Base-by-base conservation (phyloP, 768 basidiomycete genomes). In the Xerocomellus intermedius region DNA sequence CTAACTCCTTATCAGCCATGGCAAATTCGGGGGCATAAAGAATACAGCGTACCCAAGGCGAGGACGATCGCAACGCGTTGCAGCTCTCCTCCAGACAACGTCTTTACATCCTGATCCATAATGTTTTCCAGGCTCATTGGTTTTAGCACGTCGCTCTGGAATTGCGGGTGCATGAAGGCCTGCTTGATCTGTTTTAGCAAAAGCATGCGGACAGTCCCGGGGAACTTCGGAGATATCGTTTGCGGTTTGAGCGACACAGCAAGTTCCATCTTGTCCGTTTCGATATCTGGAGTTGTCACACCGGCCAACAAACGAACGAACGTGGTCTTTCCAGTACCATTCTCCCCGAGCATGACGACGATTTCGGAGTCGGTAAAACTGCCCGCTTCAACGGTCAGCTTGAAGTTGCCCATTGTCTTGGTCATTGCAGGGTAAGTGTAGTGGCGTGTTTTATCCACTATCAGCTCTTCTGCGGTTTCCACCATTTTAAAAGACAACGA, bases 351-450 rank as follows among this genome's bases (percentile, higher is more conserved):
- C 87, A 99, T 91, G 71, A 99, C 97, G 64, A 99, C 93, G 71
- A 99, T 99, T 72, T 99, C 97, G 2, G 95, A 98, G 69, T 98
- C 95, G n/a, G 96, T 95, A 76, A 98, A 99, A 33, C 82, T 82
- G 24, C 97, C 97, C 0, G 73, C 76, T 64, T 96, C 84, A 50
- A 99, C 91, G 47, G 93, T 92, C 45, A 99, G 84, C 74, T 99
- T 98, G 86, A 99, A 99, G 60, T 69, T 70, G 30, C 97, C 97
- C 47, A 98, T 82, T 0, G 97, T 98, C 77, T 99, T 99, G 58
- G 90, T 90, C 97, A 99, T 98, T 30, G 87, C 62, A 0, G 97
- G 97, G 77, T 98, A 99, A 8, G 83, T 79, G 74, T 95, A 95
- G 68, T 89, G 88, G 44, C 88, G 83, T 26, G 94, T 90, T 73